Conservation (phyloP, 345 rosid species). For the Bruguiera sexangula region DNA sequence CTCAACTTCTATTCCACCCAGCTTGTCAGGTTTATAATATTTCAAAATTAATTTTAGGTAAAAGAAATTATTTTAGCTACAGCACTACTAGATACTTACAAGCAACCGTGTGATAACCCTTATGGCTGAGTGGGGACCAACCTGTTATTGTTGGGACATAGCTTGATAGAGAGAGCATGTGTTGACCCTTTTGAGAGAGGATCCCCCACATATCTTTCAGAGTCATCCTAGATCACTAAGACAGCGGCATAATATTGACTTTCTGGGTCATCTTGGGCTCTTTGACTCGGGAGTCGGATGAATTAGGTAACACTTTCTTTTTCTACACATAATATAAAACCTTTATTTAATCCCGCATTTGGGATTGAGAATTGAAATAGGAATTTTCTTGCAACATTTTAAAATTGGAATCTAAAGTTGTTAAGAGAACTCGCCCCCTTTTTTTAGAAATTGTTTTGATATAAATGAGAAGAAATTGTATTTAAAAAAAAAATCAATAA, state of each 20-base stretch:
- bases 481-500: too few relatives aligned
- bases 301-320: too few relatives aligned
- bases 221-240: neutral
- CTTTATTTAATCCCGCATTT: too few relatives aligned
- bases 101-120: neutral
- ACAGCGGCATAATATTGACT: neutral
- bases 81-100: neutral
- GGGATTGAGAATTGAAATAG: too few relatives aligned
- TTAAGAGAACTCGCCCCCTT: too few relatives aligned
- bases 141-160: neutral
- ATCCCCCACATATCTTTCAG: neutral
- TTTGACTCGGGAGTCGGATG: neutral
- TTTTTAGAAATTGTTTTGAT: too few relatives aligned
- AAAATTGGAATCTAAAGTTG: too few relatives aligned
- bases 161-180: neutral
- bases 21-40: slow-evolving; percentile 39
- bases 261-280: neutral
- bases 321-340: too few relatives aligned
- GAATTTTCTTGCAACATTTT: too few relatives aligned
- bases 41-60: neutral
- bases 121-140: slow-evolving; percentile 19
- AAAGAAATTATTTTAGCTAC: neutral
- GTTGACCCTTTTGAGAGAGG: neutral
- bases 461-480: too few relatives aligned
- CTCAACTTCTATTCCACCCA: slow-evolving; percentile 94